phyloP scores from a whole-genome alignment of 306 rosid genomes.

The Vachellia collinsii region DNA sequence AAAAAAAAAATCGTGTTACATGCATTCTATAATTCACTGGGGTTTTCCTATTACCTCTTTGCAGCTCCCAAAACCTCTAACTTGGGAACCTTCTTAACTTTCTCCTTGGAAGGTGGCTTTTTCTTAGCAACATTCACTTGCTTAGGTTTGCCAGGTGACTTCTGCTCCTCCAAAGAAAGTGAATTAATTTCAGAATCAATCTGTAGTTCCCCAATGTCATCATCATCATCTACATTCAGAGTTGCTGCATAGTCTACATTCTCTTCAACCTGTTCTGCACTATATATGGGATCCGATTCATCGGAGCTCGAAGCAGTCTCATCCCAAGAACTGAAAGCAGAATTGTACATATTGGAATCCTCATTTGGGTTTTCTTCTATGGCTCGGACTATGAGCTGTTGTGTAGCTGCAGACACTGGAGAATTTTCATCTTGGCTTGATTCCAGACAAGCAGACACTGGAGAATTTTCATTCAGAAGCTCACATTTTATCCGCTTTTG shows the following conservation, averaged over 20 bases:
- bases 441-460: slow-evolving; percentile 42
- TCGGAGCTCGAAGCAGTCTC: slow-evolving; percentile 37
- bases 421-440: slow-evolving; percentile 38
- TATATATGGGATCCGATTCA: slow-evolving; percentile 40
- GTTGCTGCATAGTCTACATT: slow-evolving; percentile 33
- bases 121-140: slow-evolving; percentile 43
- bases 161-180: slow-evolving; percentile 39
- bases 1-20: not conserved
- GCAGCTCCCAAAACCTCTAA: slow-evolving; percentile 66
- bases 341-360: slow-evolving; percentile 34
- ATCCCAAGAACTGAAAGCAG: slow-evolving; percentile 41
- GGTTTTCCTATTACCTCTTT: slow-evolving; percentile 51
- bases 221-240: slow-evolving; percentile 33
- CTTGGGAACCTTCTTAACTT: slow-evolving; percentile 44
- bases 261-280: slow-evolving; percentile 43
- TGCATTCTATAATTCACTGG: not conserved
- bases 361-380: slow-evolving; percentile 39
- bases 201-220: slow-evolving; percentile 38
- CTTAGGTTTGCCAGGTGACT: slow-evolving; percentile 41
- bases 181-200: slow-evolving; percentile 37
- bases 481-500: slow-evolving; percentile 82
- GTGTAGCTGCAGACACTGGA: slow-evolving; percentile 38
- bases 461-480: slow-evolving; percentile 42
- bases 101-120: slow-evolving; percentile 40
- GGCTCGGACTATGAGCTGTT: slow-evolving; percentile 31